Evolutionary conservation across 2,329 filamentous ascomycete species (phyloP).

Genomic region (Lasiodiplodia theobromae): DNA sequence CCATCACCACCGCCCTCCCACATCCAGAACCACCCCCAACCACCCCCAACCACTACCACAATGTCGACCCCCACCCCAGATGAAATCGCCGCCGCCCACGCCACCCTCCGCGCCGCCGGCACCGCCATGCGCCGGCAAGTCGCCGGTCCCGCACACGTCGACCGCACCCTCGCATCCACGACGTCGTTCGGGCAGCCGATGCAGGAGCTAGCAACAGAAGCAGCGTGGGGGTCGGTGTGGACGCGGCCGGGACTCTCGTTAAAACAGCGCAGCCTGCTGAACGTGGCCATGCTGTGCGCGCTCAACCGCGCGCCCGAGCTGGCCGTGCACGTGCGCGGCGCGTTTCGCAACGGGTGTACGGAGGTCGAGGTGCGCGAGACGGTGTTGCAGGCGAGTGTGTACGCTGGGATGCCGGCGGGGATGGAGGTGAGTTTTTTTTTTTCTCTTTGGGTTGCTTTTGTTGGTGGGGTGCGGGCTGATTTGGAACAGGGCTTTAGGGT

Average conservation of each 20-base stretch:
- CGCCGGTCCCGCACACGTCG: slow-evolving; percentile 60
- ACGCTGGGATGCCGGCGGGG: slow-evolving; percentile 62
- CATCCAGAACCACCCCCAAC: not conserved
- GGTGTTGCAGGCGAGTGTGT: slow-evolving; percentile 58
- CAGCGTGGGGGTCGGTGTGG: slow-evolving; percentile 70
- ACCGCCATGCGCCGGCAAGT: not conserved
- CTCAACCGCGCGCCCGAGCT: slow-evolving; percentile 67
- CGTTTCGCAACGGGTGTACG: slow-evolving; percentile 66
- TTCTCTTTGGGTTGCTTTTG: too few species aligned
- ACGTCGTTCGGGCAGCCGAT: slow-evolving; percentile 66
- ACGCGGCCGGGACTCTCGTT: slow-evolving; percentile 62
- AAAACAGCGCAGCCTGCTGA: slow-evolving; percentile 48
- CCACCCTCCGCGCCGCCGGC: not conserved
- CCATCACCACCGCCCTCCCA: not conserved
- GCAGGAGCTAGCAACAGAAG: slow-evolving; percentile 70
- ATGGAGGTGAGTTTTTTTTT: slow-evolving; percentile 53
- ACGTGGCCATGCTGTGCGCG: slow-evolving; percentile 70
- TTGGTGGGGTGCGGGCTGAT: too few species aligned
- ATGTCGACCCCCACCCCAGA: not conserved
- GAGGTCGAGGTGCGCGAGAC: slow-evolving; percentile 54
- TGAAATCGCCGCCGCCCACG: slow-evolving; percentile 1
- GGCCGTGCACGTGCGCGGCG: slow-evolving; percentile 58
- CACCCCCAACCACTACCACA: not conserved
- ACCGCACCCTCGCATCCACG: slow-evolving; percentile 61
- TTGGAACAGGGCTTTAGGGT: slow-evolving; percentile 50